Percentiles rank a stretch among this genome's conserved stretches.
phyloP scores from a whole-genome alignment of 768 basidiomycete genomes.

The Calvatia gigantea region DNA sequence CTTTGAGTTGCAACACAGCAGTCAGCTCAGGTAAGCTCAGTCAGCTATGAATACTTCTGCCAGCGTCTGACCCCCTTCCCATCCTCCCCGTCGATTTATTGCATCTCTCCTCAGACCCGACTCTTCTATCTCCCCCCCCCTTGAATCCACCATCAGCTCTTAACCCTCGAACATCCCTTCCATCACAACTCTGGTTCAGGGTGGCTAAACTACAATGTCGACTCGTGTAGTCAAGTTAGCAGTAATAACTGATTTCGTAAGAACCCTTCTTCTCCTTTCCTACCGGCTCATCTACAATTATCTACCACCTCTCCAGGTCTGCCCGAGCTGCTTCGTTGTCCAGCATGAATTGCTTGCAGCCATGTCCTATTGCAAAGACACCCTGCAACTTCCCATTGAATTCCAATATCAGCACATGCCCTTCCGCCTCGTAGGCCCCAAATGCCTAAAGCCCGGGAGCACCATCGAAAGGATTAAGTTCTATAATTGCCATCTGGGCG shows the following conservation, averaged over 20 bases:
- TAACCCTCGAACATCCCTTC: slow-evolving; percentile 12
- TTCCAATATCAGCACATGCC: slow-evolving; percentile 54
- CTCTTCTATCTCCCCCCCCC: not conserved
- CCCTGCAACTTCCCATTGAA: slow-evolving; percentile 40
- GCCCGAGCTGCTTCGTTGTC: slow-evolving; percentile 49
- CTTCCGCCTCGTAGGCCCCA: slow-evolving; percentile 41
- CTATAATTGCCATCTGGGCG: slow-evolving; percentile 35
- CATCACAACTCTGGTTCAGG: slow-evolving; percentile 12
- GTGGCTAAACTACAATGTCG: slow-evolving; percentile 26
- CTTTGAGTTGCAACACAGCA: not conserved
- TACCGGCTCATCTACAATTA: slow-evolving; percentile 3
- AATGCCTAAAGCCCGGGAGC: slow-evolving; percentile 36
- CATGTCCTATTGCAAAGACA: slow-evolving; percentile 44
- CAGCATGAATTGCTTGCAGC: slow-evolving; percentile 52
- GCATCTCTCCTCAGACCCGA: slow-evolving; percentile 15
- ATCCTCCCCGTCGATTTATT: slow-evolving; percentile 17
- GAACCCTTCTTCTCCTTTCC: slow-evolving; percentile 16
- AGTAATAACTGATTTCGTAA: slow-evolving; percentile 47
- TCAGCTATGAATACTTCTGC: slow-evolving; percentile 24
- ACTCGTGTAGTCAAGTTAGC: slow-evolving; percentile 43
- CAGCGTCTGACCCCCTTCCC: slow-evolving; percentile 22
- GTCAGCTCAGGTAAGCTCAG: slow-evolving; percentile 19
- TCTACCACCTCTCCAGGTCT: slow-evolving; percentile 30
- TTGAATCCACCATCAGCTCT: not conserved
- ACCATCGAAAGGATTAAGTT: slow-evolving; percentile 38